Evolutionary conservation across 768 basidiomycete species (phyloP).

Genomic region (Collybia sordida): DNA sequence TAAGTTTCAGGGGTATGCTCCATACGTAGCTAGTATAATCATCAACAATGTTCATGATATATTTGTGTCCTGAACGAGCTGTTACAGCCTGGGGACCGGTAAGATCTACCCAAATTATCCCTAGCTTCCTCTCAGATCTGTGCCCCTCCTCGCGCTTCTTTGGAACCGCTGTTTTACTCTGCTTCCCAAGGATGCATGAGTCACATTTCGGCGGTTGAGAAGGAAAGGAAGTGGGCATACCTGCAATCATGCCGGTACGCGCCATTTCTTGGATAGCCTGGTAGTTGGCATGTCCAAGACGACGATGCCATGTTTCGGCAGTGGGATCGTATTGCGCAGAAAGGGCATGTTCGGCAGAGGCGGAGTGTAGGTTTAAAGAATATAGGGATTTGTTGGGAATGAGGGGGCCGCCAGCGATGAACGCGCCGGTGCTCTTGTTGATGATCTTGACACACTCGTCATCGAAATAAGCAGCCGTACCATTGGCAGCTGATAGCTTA

Average conservation of each 20-base stretch:
- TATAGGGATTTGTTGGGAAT: slow-evolving; percentile 14
- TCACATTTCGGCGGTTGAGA: slow-evolving; percentile 25
- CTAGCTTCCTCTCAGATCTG: slow-evolving; percentile 23
- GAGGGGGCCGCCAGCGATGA: slow-evolving; percentile 13
- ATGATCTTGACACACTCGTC: slow-evolving; percentile 7
- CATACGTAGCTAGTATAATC: slow-evolving; percentile 27
- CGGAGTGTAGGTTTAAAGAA: slow-evolving; percentile 6
- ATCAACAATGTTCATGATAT: slow-evolving; percentile 32
- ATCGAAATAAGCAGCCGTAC: slow-evolving; percentile 22
- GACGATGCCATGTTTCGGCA: slow-evolving; percentile 25
- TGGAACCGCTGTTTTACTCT: slow-evolving; percentile 29
- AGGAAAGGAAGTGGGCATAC: slow-evolving; percentile 21
- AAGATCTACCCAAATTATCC: slow-evolving; percentile 31
- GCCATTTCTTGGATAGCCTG: slow-evolving; percentile 4
- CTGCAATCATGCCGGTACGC: slow-evolving; percentile 7
- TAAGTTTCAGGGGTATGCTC: slow-evolving; percentile 29
- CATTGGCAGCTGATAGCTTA: slow-evolving; percentile 5
- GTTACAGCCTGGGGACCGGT: slow-evolving; percentile 19
- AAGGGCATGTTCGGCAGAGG: slow-evolving; percentile 15
- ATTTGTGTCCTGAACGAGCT: slow-evolving; percentile 12
- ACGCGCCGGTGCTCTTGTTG: slow-evolving; percentile 6
- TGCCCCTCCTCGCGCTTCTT: slow-evolving; percentile 21
- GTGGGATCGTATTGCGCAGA: slow-evolving; percentile 1
- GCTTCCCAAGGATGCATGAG: slow-evolving; percentile 37
- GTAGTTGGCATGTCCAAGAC: slow-evolving; percentile 5